Conservation (phyloP, 2,329 filamentous ascomycete species). For the Botryotinia calthae region DNA sequence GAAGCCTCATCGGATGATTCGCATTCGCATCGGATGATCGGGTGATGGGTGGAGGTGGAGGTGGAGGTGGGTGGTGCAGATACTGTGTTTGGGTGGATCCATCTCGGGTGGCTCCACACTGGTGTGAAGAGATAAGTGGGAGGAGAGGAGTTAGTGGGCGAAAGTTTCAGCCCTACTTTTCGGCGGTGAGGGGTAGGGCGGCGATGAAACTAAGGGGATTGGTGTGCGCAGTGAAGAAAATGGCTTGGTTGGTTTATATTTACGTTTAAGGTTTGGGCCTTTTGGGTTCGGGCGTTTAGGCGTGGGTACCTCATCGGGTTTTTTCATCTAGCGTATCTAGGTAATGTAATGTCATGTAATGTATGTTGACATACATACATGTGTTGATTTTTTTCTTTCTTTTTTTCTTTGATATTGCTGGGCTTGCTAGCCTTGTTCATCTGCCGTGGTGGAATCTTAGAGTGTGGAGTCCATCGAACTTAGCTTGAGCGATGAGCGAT, state of each 20-base stretch:
- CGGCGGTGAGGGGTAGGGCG: background rate
- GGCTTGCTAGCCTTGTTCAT: background rate
- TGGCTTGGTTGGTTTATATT: background rate
- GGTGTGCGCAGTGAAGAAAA: background rate
- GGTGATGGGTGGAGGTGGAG: background rate
- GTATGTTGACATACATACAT: background rate
- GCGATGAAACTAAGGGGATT: background rate
- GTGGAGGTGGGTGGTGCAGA: background rate
- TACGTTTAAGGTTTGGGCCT: background rate
- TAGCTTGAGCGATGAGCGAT: background rate
- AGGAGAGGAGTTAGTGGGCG: background rate
- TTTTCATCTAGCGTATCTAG: background rate
- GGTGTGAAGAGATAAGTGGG: background rate
- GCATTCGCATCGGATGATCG: slow-evolving; percentile 1
- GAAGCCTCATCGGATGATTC: background rate
- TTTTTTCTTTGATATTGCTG: background rate
- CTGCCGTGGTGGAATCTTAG: background rate
- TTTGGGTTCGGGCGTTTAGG: background rate
- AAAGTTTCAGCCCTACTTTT: background rate
- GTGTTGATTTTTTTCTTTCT: background rate
- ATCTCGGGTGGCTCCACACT: background rate
- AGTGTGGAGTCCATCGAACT: background rate
- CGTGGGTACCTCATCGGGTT: background rate
- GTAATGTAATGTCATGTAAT: background rate
- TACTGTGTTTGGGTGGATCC: background rate